phyloP scores from a whole-genome alignment of 2,329 filamentous ascomycete genomes.

The Penicillium frequentans region DNA sequence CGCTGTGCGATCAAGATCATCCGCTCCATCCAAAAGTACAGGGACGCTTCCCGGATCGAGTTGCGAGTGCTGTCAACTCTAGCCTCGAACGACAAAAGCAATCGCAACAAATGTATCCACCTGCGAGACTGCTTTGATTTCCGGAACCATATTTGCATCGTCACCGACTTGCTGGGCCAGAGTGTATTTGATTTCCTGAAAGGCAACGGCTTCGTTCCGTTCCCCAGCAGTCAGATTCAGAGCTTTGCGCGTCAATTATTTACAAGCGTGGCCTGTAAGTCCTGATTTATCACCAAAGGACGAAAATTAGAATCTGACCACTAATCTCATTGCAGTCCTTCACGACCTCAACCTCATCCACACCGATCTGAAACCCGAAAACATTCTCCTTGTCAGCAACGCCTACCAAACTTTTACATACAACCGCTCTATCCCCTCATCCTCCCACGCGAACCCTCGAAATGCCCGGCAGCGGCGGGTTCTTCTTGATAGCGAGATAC shows the following conservation, averaged over 20 bases:
- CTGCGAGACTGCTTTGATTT: conserved; percentile 96
- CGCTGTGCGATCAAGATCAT: conserved; percentile 98
- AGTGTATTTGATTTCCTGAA: conserved; percentile 99
- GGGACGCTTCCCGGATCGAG: conserved; percentile 93
- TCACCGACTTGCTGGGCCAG: conserved; percentile 77
- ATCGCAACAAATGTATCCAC: conserved; percentile 96
- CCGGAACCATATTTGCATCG: conserved; percentile 90
- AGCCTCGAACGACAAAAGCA: conserved; percentile 84
- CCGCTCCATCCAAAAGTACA: conserved; percentile 95
- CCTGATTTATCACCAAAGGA: background rate
- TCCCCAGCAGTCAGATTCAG: conserved; percentile 97
- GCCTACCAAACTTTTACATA: conserved; percentile 69
- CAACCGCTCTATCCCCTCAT: conserved; percentile 66
- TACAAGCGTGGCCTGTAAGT: conserved; percentile 96
- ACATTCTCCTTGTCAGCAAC: conserved; percentile 65
- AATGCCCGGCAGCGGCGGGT: conserved; percentile 63
- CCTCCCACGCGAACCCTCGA: conserved; percentile 58
- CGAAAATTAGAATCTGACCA: conserved; percentile 12
- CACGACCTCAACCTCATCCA: conserved; percentile 98
- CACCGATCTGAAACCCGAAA: conserved; percentile 72
- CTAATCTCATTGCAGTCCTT: conserved; percentile 62
- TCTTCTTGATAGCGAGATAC: conserved; percentile 64
- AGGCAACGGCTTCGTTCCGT: conserved; percentile 90
- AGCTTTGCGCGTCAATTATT: conserved; percentile 93
- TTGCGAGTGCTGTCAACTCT: conserved; percentile 88